Percentiles rank a stretch among this genome's conserved stretches.
phyloP scores from a whole-genome alignment of 2,329 filamentous ascomycete genomes.

The Drechslera avenae region DNA sequence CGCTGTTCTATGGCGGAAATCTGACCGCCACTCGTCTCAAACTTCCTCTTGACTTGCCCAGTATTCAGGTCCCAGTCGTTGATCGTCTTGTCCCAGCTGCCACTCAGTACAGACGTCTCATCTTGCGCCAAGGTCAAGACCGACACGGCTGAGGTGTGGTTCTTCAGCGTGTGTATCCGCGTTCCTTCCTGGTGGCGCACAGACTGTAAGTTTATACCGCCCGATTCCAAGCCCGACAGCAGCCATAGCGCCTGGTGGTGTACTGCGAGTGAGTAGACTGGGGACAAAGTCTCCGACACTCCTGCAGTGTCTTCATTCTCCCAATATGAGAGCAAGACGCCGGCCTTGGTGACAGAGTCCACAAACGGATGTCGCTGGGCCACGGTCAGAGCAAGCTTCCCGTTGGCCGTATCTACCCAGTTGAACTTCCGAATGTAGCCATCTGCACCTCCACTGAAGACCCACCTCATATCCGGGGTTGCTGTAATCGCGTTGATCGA shows the following conservation, averaged over 20 bases:
- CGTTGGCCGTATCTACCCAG: constrained; percentile 91
- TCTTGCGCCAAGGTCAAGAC: constrained; percentile 81
- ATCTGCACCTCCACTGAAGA: constrained; percentile 91
- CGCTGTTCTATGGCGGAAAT: constrained; percentile 87
- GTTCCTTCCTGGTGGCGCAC: constrained; percentile 95
- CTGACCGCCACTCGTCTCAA: constrained; percentile 78
- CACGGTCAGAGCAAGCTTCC: constrained; percentile 89
- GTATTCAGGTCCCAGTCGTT: constrained; percentile 95
- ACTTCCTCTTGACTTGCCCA: constrained; percentile 75
- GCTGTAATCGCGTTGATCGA: constrained; percentile 92
- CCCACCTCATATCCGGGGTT: constrained; percentile 92
- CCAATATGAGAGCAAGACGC: constrained; percentile 95
- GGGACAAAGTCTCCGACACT: constrained; percentile 69
- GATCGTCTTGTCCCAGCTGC: constrained; percentile 95
- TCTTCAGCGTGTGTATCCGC: constrained; percentile 77
- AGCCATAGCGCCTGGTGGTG: constrained; percentile 91
- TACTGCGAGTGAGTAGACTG: constrained; percentile 91
- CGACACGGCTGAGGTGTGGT: constrained; percentile 90
- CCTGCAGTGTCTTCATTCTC: constrained; percentile 83
- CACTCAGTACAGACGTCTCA: constrained; percentile 85
- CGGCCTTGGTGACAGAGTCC: constrained; percentile 94
- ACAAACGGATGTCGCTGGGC: constrained; percentile 97
- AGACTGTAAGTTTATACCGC: constrained; percentile 90
- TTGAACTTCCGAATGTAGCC: constrained; percentile 98
- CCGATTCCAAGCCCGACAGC: constrained; percentile 86